Base-by-base conservation (phyloP, 2,329 filamentous ascomycete genomes). In the Ceratocystis eucalypticola region DNA sequence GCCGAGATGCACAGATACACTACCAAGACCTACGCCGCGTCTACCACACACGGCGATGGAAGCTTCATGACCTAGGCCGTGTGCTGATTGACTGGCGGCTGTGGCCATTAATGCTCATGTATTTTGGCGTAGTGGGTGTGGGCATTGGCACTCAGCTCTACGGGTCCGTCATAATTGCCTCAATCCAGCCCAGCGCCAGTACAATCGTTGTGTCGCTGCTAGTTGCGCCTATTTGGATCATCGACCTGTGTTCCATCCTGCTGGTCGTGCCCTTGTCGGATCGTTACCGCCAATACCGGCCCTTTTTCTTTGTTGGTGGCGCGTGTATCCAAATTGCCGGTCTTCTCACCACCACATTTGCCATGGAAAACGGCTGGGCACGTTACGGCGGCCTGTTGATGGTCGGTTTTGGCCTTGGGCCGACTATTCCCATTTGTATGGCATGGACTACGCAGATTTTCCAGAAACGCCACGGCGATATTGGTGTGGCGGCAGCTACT, bases 381-480 rank as follows among this genome's bases (percentile, higher is more conserved):
- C 85, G 91, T 53, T 96, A 96, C 73, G 89, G 88, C 61, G 91
- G 91, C 3, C 83, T 96, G n/a, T 78, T 96, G 63, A 87, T 96
- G 77, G 88, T 96, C 45, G 91, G 91, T 3, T 96, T 96, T 72
- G 91, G 91, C 0, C 85, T 96, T 1, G 91, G 91, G 1, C 91
- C 91, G 2, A 96, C 91, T 0, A 91, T 96, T 0, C 91, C 91
- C 10, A 93, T 93, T 72, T 93, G 89, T 74, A 96, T 96, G 91
- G 88, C 91, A 45, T 96, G 91, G 91, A 91, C 89, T 41, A 89
- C 86, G 69, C 89, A 96, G 76, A 88, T 96, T 72, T 96, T 96
- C 79, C 91, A 96, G 76, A 83, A 83, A 41, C 87, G 91, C 12
- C 91, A 96, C 72, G 90, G 91, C 61, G 91, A 96, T 75, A 89